Evolutionary conservation across 352 stramenopile species (phyloP).

Genomic region (Phytophthora rubi): DNA sequence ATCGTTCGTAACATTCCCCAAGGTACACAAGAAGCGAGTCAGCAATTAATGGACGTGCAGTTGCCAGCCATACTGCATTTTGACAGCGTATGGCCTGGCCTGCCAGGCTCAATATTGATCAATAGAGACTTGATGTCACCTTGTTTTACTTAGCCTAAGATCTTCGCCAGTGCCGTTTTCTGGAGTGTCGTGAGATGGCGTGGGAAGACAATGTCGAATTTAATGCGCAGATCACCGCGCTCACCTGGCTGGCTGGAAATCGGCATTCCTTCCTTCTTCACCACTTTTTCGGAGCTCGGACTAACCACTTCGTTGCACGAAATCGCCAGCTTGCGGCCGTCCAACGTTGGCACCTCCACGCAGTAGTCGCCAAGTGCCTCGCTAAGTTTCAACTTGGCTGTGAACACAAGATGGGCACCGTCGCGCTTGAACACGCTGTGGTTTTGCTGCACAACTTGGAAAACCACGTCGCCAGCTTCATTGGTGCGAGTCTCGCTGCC

Average conservation of each 20-base stretch:
- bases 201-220: conserved; percentile 96
- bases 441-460: conserved; percentile 88
- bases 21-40: conserved; percentile 43
- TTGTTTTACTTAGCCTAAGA: conserved; percentile 56
- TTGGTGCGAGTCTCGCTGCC: conserved; percentile 92
- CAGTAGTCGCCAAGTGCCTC: conserved; percentile 96
- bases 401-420: conserved; percentile 93
- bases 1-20: conserved; percentile 75
- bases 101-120: not conserved
- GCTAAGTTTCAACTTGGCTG: conserved; percentile 94
- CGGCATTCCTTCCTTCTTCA: conserved; percentile 97
- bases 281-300: conserved; percentile 89
- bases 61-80: not conserved
- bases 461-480: conserved; percentile 94
- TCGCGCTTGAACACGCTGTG: conserved; percentile 92
- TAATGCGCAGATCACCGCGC: conserved; percentile 95
- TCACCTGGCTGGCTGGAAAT: conserved; percentile 56
- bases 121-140: not conserved
- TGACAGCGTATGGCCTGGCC: not conserved
- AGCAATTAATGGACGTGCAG: not conserved
- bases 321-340: conserved; percentile 94
- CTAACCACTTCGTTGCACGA: conserved; percentile 94
- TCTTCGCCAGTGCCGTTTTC: conserved; percentile 88
- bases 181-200: conserved; percentile 93
- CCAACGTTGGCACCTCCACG: conserved; percentile 95